phyloP scores from a whole-genome alignment of 1,284 basidiomycete species.

The Cutaneotrichosporon cutaneum region DNA sequence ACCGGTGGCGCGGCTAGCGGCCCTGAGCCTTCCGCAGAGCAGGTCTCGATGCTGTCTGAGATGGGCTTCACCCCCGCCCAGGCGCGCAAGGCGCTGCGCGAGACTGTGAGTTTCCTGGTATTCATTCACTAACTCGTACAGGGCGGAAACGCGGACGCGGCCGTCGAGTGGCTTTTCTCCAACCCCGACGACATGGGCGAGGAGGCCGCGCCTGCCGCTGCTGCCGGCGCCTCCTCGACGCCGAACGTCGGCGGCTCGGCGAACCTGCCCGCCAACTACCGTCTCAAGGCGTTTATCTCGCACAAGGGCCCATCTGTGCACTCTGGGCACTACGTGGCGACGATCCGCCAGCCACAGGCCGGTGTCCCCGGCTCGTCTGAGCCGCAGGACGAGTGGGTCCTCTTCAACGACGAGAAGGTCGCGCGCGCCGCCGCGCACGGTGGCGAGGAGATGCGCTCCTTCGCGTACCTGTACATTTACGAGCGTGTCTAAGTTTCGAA shows the following conservation, averaged over 20 bases:
- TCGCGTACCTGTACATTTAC: constrained; percentile 88
- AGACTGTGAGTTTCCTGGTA: constrained; percentile 64
- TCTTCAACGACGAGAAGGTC: constrained; percentile 96
- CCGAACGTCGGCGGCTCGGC: constrained; percentile 57
- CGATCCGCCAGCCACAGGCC: constrained; percentile 46
- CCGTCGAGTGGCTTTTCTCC: constrained; percentile 96
- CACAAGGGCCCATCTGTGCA: constrained; percentile 95
- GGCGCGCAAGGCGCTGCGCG: constrained; percentile 79
- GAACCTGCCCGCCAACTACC: constrained; percentile 71
- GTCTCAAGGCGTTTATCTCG: constrained; percentile 88
- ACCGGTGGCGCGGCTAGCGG: constrained; percentile 40
- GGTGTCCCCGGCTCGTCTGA: constrained; percentile 34
- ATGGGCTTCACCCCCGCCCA: constrained; percentile 91
- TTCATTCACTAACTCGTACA: constrained; percentile 43
- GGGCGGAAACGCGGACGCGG: constrained; percentile 74
- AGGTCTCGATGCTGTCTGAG: constrained; percentile 72
- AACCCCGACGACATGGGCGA: constrained; percentile 85
- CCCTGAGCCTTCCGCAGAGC: constrained; percentile 64
- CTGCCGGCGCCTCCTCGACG: constrained; percentile 3
- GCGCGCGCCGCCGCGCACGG: constrained; percentile 67
- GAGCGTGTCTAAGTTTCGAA: constrained; percentile 56
- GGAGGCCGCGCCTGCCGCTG: constrained; percentile 31
- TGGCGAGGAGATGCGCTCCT: constrained; percentile 65
- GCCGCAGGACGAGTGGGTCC: constrained; percentile 66
- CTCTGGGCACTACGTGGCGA: constrained; percentile 76